Evolutionary conservation across 441 rosid species (phyloP), one percentile per base, ranked within the genome.

Genomic region (Pelargonium fulgidum): DNA sequence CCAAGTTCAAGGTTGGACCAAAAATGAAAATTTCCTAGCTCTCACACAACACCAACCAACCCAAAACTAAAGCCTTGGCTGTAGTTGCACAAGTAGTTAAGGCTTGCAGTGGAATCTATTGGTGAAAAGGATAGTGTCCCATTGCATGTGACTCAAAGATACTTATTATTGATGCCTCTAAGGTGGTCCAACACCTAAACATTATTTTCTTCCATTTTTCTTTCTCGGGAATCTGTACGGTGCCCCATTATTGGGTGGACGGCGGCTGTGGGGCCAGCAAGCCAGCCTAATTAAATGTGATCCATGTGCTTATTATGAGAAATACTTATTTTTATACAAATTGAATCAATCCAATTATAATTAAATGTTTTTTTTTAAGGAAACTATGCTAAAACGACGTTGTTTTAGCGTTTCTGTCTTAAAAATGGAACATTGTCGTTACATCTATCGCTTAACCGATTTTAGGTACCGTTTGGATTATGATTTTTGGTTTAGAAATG

Each of bases 201-300:
- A 41, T 52, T 52, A 52, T 52, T 52, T 52, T 52, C 20, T 14
- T 7, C 4, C 14, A 52, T 19, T 14, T 52, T 52, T 6, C 59
- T 52, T n/a, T 6, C 24, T 54, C 24, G 33, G 14, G 61, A 54
- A 54, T 54, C 24, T 54, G 61, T 8, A 54, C 58, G 19, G 58
- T n/a, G 61, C 24, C 24, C 61, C 61, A 56, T 0, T 7, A 19
- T 19, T 56, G 12, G 62, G 7, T 56, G 62, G 62, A 56, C 26
- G 62, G 62, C 26, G 19, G 26, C 6, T 14, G 59, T 52, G 20
- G 59, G 59, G 20, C 39, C 5, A 33, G 6, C 39, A 6, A 24
- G 26, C 62, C 62, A 19, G 3, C 62, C 20, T 54, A 24, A 56
- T 56, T 56, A 56, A 56, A 56, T 56, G 62, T 17, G 26, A 56